Base-by-base conservation (phyloP, 2,329 filamentous ascomycete genomes). In the Cyanodermella asteris region DNA sequence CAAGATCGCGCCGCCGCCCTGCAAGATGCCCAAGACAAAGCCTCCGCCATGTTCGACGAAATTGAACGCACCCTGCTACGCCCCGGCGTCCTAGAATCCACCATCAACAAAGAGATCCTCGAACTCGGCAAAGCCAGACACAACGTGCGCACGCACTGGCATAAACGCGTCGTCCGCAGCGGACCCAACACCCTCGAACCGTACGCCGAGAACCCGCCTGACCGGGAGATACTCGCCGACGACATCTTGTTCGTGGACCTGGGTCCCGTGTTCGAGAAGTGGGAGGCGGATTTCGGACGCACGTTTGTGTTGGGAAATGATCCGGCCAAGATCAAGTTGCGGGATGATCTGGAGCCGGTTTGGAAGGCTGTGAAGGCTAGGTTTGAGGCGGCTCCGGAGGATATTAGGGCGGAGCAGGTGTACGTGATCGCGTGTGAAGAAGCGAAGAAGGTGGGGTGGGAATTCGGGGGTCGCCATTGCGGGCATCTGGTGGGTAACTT, bases 211-310 rank as follows among this genome's bases (percentile, higher is more conserved):
- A 59, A 59, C 34, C 55, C 56, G 1, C 53, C 56, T 0, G 55
- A 61, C 31, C 53, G 57, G 4, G 37, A 50, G 16, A 51, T 63
- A 23, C 33, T 53, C 30, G 35, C 39, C 3, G 55, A 59, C 26
- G 58, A 63, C 28, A 61, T 63, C 24, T 39, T 63, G 3, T 50
- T 56, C 28, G 50, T 62, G 17, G 58, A 62, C 31, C 42, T 62
- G 2, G 58, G 58, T 0, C 57, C 58, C 0, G 56, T 61, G 0
- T 60, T 62, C 28, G 56, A 59, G 25, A 46, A 43, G 1, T 63
- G 54, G 53, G 58, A 62, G 35, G 58, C 58, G 5, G 58, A 61
- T 31, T 61, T 61, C 29, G 56, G 57, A 6, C 53, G 57, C 9
- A 62, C 58, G 1, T 62, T 52, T 31, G 56, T 62, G 3, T 45